Base-by-base conservation (phyloP, 371 early-diverging fungal species). In the Actinomortierella ambigua region DNA sequence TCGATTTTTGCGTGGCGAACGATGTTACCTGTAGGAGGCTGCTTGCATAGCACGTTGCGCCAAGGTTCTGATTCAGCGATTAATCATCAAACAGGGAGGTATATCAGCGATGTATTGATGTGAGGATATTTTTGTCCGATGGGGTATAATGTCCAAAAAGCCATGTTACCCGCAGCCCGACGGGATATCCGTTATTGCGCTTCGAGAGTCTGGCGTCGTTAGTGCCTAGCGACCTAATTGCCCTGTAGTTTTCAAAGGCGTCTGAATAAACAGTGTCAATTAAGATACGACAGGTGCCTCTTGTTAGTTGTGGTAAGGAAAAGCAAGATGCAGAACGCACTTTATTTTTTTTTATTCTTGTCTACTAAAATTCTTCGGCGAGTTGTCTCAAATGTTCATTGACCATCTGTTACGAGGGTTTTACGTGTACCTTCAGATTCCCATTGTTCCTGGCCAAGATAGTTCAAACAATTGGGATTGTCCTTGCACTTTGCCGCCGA, bases 31-130 rank as follows among this genome's bases (percentile, higher is more conserved):
- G 75, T 14, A 82, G 59, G 1, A 83, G 64, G 1, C 79, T 75
- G 51, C 83, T 82, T 7, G 81, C 69, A 50, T 82, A 82, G 61
- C 82, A 82, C 2, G 82, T 82, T 13, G 82, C 82, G 9, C 85
- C 84, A 17, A 82, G 79, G 42, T 82, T 82, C 76, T 79, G 63
- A 0, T 18, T 34, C 20, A 22, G 26, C 23, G 22, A 1, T 13
- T 13, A n/a, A 27, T n/a, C 42, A 15, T n/a, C n/a, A 4, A 22
- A 23, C 0, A 11, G 28, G n/a, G 17, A 50, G n/a, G 20, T 26
- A 24, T 23, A 24, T 29, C 8, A 28, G 20, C n/a, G n/a, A n/a
- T n/a, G n/a, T n/a, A n/a, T n/a, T n/a, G n/a, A n/a, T n/a, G n/a
- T n/a, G n/a, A n/a, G n/a, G n/a, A n/a, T n/a, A n/a, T n/a, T 65